Conservation (phyloP, 2,329 filamentous ascomycete genomes). For the Malbranchea zuffiana region DNA sequence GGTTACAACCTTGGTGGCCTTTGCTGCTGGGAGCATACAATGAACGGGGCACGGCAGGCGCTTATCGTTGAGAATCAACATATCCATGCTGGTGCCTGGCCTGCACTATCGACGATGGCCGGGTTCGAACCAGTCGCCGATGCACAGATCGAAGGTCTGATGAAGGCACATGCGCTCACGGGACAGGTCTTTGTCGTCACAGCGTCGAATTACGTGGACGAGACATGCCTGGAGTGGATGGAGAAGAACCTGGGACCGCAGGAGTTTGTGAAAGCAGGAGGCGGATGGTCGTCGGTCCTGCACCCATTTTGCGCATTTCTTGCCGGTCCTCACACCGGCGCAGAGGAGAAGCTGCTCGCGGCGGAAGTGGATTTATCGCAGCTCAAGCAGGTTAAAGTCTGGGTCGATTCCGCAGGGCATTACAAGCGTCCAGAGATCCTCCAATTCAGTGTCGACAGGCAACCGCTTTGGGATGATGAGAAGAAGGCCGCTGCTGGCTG, state of each 20-base stretch:
- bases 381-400: conserved; percentile 27
- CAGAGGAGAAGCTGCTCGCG: conserved; percentile 25
- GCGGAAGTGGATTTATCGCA: conserved; percentile 28
- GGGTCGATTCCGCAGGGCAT: conserved; percentile 29
- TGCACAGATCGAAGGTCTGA: conserved; percentile 38
- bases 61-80: conserved; percentile 26
- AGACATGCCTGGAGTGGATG: conserved; percentile 33
- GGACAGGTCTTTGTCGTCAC: conserved; percentile 37
- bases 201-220: conserved; percentile 35
- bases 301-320: conserved; percentile 29
- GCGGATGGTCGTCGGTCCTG: conserved; percentile 27
- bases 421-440: conserved; percentile 29
- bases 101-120: conserved; percentile 20
- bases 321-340: conserved; percentile 26
- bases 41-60: conserved; percentile 30
- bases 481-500: conserved; percentile 4
- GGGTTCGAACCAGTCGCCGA: conserved; percentile 35
- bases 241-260: conserved; percentile 27
- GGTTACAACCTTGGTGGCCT: conserved; percentile 28
- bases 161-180: conserved; percentile 38
- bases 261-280: conserved; percentile 25
- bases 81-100: conserved; percentile 24
- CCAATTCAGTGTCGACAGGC: conserved; percentile 22
- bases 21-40: conserved; percentile 31
- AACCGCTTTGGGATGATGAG: conserved; percentile 25